Evolutionary conservation across 257 asterid species (phyloP).

Genomic region (Ajuga chamaepitys): DNA sequence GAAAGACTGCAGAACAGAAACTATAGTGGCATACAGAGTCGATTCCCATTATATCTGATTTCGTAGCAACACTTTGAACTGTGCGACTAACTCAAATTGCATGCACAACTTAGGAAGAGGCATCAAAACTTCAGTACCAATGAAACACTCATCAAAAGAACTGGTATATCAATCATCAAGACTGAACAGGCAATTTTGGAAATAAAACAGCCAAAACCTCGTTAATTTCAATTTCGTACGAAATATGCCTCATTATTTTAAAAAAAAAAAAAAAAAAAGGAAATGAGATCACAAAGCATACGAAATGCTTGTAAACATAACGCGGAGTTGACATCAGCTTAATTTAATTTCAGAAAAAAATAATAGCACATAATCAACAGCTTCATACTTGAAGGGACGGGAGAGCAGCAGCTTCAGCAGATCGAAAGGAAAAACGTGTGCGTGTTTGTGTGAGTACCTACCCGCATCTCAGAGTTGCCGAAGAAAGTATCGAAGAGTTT

Average conservation of each 20-base stretch:
- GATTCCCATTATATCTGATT: not conserved
- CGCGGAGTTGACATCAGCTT: slow-evolving; percentile 3
- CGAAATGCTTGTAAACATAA: not conserved
- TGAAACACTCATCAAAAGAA: not conserved
- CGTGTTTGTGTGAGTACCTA: slow-evolving; percentile 16
- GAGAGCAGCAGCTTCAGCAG: not conserved
- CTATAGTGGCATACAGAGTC: not conserved
- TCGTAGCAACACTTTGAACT: not conserved
- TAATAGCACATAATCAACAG: not conserved
- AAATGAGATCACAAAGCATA: not conserved
- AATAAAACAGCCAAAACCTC: not conserved
- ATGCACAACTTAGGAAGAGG: not conserved
- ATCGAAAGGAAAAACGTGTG: not conserved
- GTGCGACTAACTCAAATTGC: not conserved
- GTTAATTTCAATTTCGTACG: not conserved
- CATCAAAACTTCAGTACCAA: not conserved
- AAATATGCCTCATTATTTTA: too few species aligned
- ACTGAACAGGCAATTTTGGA: not conserved
- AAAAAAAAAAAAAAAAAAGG: too few species aligned
- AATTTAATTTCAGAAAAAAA: not conserved
- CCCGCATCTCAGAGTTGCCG: slow-evolving; percentile 98
- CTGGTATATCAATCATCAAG: not conserved
- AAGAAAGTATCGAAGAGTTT: slow-evolving; percentile 94
- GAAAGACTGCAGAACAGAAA: not conserved
- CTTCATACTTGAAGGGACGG: not conserved